phyloP scores from a whole-genome alignment of 768 basidiomycete species.

The Chalciporus piperatus region DNA sequence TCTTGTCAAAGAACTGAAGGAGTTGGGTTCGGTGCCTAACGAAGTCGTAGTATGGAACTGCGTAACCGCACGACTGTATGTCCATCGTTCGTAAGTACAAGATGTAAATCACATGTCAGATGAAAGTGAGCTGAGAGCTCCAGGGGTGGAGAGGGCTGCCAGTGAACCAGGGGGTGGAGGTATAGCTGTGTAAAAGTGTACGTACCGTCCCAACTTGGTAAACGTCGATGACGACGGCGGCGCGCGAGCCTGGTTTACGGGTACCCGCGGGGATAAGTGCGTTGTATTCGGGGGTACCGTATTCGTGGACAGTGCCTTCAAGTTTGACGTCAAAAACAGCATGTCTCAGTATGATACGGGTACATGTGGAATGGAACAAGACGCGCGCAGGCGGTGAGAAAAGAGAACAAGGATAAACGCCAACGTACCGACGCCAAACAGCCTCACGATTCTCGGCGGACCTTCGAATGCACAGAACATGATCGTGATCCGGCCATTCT shows the following conservation, averaged over 20 bases:
- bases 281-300: conserved; percentile 60
- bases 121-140: neutral
- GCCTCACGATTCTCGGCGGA: conserved; percentile 52
- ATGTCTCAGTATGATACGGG: no score
- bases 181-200: conserved; percentile 3
- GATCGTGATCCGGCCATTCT: conserved; percentile 61
- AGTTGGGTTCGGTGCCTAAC: conserved; percentile 53
- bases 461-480: conserved; percentile 61
- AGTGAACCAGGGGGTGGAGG: neutral
- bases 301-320: conserved; percentile 63
- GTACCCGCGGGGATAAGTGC: conserved; percentile 43
- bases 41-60: conserved; percentile 61
- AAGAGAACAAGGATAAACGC: neutral
- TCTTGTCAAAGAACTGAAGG: conserved; percentile 38
- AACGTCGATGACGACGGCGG: conserved; percentile 57
- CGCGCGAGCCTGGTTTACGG: conserved; percentile 56
- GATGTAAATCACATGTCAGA: neutral
- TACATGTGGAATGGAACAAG: neutral
- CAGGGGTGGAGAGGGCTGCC: neutral
- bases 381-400: neutral
- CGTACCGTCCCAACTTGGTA: conserved; percentile 50
- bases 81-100: neutral
- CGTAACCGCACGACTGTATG: conserved; percentile 61
- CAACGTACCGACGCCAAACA: conserved; percentile 52
- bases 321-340: neutral